Evolutionary conservation across 768 basidiomycete species (phyloP), one percentile per base, ranked within the genome.

Genomic region (Tricholoma flavovirens): DNA sequence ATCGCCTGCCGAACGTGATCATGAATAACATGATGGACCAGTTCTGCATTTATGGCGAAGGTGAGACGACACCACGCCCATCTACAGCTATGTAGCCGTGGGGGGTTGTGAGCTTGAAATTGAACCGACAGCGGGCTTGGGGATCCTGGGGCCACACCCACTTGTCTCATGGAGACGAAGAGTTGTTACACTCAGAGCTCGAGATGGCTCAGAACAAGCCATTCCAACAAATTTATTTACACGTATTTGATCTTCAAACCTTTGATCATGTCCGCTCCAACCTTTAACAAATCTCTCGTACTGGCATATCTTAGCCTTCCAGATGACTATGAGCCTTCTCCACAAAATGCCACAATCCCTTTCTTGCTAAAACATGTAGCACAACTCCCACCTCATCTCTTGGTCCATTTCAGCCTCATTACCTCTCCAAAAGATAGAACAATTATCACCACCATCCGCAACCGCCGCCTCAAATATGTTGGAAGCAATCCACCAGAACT

Each of bases 351-450:
- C 9, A 83, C 91, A 0, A 71, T 89, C 52, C 71, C 76, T 2
- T 93, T 93, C 67, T 77, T 93, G 54, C 66, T 63, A 8, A 75
- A 69, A 57, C 79, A 90, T 70, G 60, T 91, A 12, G 65, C 72
- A 26, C 69, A 84, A 46, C 79, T 92, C 3, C 90, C 90, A n/a
- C 83, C 83, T 4, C 77, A 90, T 63, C 65, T 90, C 26, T 72
- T 83, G 45, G 53, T 66, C 9, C 67, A 74, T 46, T 82, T 77
- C 67, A 75, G 75, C 53, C 60, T 58, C 36, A 69, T 77, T 56
- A 79, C 75, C n/a, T 75, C 73, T 2, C 86, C 90, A 3, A 88
- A 79, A 56, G 76, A 90, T 57, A 82, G 90, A 55, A 83, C 86
- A 3, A 68, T 66, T 8, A 75, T 93, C 51, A 71, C 84, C 10